These are phyloP conservation scores for Aspergillus vadensis DNA, from an alignment of 2,329 filamentous ascomycete species.

Conservation along the genomic window DNA sequence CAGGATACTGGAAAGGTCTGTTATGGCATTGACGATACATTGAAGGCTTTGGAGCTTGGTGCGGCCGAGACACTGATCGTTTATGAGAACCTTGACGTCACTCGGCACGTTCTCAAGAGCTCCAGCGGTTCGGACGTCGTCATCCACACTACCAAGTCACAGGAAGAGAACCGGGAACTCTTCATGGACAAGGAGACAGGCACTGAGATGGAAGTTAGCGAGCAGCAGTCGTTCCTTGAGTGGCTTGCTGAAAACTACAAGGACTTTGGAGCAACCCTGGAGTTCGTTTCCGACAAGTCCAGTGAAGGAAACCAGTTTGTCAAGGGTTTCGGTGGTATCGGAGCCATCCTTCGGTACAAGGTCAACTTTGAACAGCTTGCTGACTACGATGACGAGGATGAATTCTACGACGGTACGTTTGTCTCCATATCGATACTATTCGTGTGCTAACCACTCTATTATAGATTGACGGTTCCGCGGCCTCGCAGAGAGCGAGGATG, in stretches of 20 bases:
- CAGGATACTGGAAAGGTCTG: conserved; percentile 96
- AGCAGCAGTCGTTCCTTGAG: conserved; percentile 92
- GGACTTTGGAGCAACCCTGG: conserved; percentile 91
- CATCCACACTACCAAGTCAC: conserved; percentile 83
- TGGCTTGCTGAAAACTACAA: conserved; percentile 99
- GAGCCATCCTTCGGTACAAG: conserved; percentile 96
- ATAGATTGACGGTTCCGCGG: conserved; percentile 84
- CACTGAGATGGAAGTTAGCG: conserved; percentile 92
- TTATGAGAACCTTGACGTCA: conserved; percentile 95
- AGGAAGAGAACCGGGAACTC: conserved; percentile 76
- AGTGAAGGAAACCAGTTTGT: conserved; percentile 99
- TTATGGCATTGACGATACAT: conserved; percentile 96
- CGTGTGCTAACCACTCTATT: conserved; percentile 11
- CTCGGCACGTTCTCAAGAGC: conserved; percentile 84
- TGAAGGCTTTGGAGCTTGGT: conserved; percentile 94
- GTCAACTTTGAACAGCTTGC: conserved; percentile 99
- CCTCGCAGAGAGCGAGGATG: conserved; percentile 88
- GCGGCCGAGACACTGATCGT: conserved; percentile 94
- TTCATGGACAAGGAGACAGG: conserved; percentile 97
- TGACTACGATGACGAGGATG: conserved; percentile 86
- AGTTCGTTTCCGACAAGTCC: conserved; percentile 96
- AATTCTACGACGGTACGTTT: conserved; percentile 75
- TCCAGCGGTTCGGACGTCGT: conserved; percentile 71
- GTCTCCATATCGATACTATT: not conserved
- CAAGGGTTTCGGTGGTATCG: conserved; percentile 98